A percentile compares a stretch with the other conserved stretches of the same genome.
These are phyloP conservation scores for Aspergillus proliferans DNA, from an alignment of 2,329 filamentous ascomycete genomes.

Conservation along the genomic window DNA sequence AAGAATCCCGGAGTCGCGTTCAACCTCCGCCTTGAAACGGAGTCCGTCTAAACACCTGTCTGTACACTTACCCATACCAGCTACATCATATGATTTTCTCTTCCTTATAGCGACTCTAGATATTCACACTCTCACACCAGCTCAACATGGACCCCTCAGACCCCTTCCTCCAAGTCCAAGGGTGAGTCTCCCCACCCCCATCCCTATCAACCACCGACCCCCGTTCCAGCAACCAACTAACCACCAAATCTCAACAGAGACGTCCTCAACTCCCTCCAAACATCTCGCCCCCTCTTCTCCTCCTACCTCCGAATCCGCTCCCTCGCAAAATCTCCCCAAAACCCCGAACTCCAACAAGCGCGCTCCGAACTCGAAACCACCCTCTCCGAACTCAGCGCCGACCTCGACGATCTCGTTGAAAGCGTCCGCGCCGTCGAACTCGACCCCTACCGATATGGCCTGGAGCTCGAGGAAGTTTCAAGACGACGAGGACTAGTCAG, in stretches of 20 bases:
- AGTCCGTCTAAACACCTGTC: neutral
- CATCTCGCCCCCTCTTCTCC: conserved; percentile 78
- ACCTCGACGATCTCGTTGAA: conserved; percentile 81
- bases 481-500: conserved; percentile 75
- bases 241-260: conserved; percentile 54
- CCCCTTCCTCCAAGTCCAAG: conserved; percentile 45
- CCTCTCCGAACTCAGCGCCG: conserved; percentile 67
- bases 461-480: conserved; percentile 74
- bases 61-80: neutral
- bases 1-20: neutral
- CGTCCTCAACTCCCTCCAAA: conserved; percentile 74
- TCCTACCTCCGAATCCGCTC: conserved; percentile 95
- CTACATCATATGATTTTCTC: neutral
- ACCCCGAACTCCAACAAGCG: conserved; percentile 62
- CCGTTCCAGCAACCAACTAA: conserved; percentile 6
- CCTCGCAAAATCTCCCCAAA: conserved; percentile 62
- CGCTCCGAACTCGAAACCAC: conserved; percentile 73
- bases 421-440: conserved; percentile 82
- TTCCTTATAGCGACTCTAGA: neutral
- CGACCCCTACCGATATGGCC: conserved; percentile 78
- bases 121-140: neutral
- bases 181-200: conserved; percentile 24
- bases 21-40: neutral
- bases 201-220: neutral
- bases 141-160: conserved; percentile 29